Evolutionary conservation across 441 rosid genomes (phyloP).

Genomic region (Rhodomyrtus psidioides): DNA sequence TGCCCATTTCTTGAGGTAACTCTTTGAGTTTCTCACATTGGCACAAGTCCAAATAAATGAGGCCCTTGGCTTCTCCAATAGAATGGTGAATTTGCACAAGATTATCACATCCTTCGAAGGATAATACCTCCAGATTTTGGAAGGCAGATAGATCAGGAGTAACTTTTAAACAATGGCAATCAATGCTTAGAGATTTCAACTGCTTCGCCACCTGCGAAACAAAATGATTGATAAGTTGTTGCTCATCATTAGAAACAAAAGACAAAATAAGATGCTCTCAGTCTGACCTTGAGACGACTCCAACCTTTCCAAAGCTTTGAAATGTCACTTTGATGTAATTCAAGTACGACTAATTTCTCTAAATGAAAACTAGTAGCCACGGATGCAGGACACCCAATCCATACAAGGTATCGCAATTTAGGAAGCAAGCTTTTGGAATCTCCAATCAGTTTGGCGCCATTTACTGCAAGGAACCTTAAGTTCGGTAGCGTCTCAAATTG

Average conservation of each 20-base stretch:
- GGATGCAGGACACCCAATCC: neutral
- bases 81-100: neutral
- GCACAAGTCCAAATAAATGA: accelerated
- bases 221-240: neutral
- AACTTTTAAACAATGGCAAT: neutral
- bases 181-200: neutral
- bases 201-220: neutral
- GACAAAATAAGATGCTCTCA: neutral
- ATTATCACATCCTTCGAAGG: neutral
- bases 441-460: neutral
- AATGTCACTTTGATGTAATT: neutral
- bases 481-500: neutral
- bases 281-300: neutral
- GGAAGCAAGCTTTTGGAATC: neutral
- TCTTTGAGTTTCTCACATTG: neutral
- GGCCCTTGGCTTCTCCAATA: neutral
- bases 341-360: neutral
- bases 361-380: neutral
- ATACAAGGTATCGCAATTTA: neutral
- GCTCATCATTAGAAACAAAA: neutral
- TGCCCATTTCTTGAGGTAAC: neutral
- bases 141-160: neutral
- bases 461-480: neutral
- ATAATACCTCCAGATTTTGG: neutral
- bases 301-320: neutral